Base-by-base conservation (phyloP, 2,329 filamentous ascomycete species). In the Penicillium sp. region DNA sequence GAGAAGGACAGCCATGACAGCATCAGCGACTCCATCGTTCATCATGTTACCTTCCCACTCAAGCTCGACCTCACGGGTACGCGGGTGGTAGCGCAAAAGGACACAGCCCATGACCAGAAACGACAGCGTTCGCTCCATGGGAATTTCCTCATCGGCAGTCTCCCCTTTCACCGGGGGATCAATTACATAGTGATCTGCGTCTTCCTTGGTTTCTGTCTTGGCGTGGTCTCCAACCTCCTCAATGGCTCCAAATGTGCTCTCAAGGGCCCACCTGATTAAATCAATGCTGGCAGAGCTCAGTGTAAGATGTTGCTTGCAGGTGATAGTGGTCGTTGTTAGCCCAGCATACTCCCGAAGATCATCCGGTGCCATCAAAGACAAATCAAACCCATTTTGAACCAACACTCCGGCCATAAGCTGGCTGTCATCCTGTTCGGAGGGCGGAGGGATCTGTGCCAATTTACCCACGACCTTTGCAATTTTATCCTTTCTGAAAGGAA, bases 1-100 rank as follows among this genome's bases (percentile, higher is more conserved):
- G 52, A 95, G 80, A 8, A 98, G 74, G 2, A 95, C 87, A 1
- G 88, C 88, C 74, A 96, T 86, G 37, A 96, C 84, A 11, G 92
- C 88, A 65, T 98, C 92, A n/a, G 92, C 92, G 56, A 98, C 93
- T 44, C 88, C 86, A 58, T 98, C 92, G 62, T 96, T 98, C 57
- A 95, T 82, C 70, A 95, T 85, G 61, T 96, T 98, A 41, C 89
- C 92, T 62, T 96, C 90, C 92, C 92, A 98, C 65, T 95, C 88
- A 2, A 96, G 72, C 61, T 93, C 88, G 4, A 95, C 77, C 57
- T 92, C 82, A 39, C 89, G 85, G 50, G 79, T 82, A 9, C 65
- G 61, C 45, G 72, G 76, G 47, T 76, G 76, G 64, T 92, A 88
- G 13, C 82, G 77, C n/a, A 96, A 80, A 6, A 79, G 79, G 17